Evolutionary conservation across 225 moss, liverwort and hornwort species (phyloP).

Genomic region (Climacium dendroides): DNA sequence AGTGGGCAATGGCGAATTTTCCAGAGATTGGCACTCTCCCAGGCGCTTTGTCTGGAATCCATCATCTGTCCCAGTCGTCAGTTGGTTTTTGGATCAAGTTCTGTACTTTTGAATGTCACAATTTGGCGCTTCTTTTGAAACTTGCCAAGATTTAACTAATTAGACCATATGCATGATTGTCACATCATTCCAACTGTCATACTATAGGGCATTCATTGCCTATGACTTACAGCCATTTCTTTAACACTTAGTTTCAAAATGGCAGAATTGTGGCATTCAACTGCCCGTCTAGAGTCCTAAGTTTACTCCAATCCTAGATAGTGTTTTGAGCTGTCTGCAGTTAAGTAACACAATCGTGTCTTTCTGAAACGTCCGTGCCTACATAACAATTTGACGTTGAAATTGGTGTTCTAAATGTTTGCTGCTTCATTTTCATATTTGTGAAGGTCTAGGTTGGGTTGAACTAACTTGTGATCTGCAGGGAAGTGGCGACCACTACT

Average conservation of each 20-base stretch:
- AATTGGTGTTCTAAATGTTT: background rate
- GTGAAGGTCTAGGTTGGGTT: background rate
- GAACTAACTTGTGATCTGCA: background rate
- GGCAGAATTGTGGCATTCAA: background rate
- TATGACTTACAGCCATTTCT: background rate
- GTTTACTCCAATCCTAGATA: background rate
- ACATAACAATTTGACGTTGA: too few species aligned
- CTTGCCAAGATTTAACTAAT: too few species aligned
- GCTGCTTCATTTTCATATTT: background rate
- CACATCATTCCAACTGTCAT: background rate
- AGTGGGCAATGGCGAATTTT: background rate
- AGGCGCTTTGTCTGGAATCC: background rate
- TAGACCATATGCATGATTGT: too few species aligned
- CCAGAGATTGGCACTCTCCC: background rate
- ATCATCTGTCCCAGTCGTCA: background rate
- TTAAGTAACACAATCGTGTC: background rate
- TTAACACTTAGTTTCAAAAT: too few species aligned
- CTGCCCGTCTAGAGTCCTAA: background rate
- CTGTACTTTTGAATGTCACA: background rate
- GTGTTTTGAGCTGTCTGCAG: too few species aligned
- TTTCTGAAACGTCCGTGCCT: background rate
- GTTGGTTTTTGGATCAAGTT: background rate
- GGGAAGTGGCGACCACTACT: conserved; percentile 13
- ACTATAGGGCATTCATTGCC: too few species aligned
- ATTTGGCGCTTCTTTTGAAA: background rate